A percentile compares a stretch with the other conserved stretches of the same genome.
Evolutionary conservation across 805 yeast species (phyloP).

Genomic region (Starmerella bombicola): DNA sequence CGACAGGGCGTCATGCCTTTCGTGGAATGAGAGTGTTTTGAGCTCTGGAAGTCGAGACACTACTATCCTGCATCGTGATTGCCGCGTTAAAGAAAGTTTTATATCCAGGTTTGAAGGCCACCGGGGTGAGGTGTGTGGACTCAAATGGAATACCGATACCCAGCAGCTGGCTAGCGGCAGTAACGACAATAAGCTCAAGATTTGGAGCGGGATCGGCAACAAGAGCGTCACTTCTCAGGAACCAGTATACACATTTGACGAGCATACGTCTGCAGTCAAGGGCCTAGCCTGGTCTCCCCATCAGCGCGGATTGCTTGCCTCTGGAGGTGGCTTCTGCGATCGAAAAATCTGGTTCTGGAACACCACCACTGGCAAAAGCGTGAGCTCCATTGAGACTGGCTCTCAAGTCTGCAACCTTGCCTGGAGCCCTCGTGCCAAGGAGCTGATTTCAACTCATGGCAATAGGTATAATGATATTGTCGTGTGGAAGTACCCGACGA

Average conservation of each 20-base stretch:
- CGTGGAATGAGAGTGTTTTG: conserved; percentile 88
- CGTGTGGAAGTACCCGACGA: conserved; percentile 84
- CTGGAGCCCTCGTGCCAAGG: conserved; percentile 89
- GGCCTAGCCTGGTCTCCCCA: conserved; percentile 98
- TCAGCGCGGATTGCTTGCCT: conserved; percentile 81
- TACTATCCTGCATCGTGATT: conserved; percentile 78
- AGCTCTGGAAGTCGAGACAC: conserved; percentile 82
- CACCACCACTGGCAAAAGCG: conserved; percentile 58
- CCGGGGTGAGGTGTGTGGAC: conserved; percentile 91
- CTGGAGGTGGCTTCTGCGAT: conserved; percentile 97
- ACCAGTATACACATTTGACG: conserved; percentile 63
- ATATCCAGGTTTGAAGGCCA: conserved; percentile 61
- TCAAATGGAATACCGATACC: conserved; percentile 84
- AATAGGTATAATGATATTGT: conserved; percentile 80
- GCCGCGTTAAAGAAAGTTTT: conserved; percentile 71
- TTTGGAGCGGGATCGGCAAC: conserved; percentile 65
- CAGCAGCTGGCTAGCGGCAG: conserved; percentile 92
- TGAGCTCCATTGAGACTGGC: conserved; percentile 82
- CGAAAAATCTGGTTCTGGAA: conserved; percentile 86
- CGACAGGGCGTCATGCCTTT: conserved; percentile 69
- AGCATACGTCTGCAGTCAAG: conserved; percentile 90
- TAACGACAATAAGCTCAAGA: conserved; percentile 73
- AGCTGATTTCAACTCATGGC: conserved; percentile 89
- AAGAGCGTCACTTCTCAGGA: conserved; percentile 24
- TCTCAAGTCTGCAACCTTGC: conserved; percentile 89